Evolutionary conservation across 805 yeast genomes (phyloP).

Genomic region (Pichia exigua): DNA sequence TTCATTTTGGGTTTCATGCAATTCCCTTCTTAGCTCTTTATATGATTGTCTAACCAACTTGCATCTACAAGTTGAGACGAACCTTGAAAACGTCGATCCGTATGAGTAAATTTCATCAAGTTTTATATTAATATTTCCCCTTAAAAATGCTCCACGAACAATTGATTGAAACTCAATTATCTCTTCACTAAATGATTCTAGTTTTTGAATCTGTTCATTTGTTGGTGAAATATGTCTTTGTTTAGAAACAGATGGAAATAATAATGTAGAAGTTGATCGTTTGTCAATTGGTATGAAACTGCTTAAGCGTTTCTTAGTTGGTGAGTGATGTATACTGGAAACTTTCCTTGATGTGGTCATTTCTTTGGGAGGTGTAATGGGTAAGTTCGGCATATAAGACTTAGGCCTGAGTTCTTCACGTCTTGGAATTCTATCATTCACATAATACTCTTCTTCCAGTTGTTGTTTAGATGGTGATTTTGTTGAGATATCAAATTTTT

Average conservation of each 20-base stretch:
- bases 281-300: constrained; percentile 22
- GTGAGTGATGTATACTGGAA: constrained; percentile 13
- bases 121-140: constrained; percentile 38
- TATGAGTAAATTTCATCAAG: constrained; percentile 35
- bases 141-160: constrained; percentile 56
- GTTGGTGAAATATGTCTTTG: not conserved
- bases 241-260: not conserved
- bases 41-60: constrained; percentile 29
- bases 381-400: constrained; percentile 9
- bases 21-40: constrained; percentile 8
- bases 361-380: constrained; percentile 3
- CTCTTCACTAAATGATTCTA: not conserved
- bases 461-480: not conserved
- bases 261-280: not conserved
- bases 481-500: constrained; percentile 8
- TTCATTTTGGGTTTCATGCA: constrained; percentile 19
- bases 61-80: constrained; percentile 41
- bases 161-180: constrained; percentile 50
- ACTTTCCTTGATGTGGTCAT: not conserved
- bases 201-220: not conserved
- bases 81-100: constrained; percentile 30
- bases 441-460: not conserved
- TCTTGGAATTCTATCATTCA: constrained; percentile 6
- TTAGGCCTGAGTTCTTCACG: constrained; percentile 6
- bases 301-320: constrained; percentile 10